Base-by-base conservation (phyloP, 345 rosid genomes). In the Hypericum androsaemum region DNA sequence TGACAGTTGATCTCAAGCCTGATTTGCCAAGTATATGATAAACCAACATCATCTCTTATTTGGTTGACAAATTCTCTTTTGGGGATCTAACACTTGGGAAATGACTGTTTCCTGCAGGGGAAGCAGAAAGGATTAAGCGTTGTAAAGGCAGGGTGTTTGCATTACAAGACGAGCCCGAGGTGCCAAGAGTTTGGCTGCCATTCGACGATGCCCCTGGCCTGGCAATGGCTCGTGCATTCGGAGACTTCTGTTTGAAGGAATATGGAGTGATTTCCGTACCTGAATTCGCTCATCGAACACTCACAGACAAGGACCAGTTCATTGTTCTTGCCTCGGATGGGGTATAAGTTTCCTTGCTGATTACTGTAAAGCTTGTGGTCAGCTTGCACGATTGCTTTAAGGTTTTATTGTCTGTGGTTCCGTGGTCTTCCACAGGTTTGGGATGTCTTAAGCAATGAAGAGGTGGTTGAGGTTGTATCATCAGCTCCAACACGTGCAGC, bases 221-320 rank as follows among this genome's bases (percentile, higher is more conserved):
- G 37, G 99, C 99, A 59, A 94, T 94, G 97, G 99, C 99, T 47
- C 80, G 99, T 52, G 99, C 99, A 38, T 94, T 94, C 57, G 99
- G 99, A 10, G 99, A 94, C 71, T 94, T 94, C 63, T 94, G 99
- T 79, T 69, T 94, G 52, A 94, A 94, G 79, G 99, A 94, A 54
- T 94, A 94, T 42, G 99, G 99, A 43, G 99, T 94, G 39, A 94
- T 94, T 56, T 94, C 97, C 0, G 68, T 86, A 37, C 99, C 97
- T 0, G 99, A 94, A 58, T 82, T 94, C 64, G 83, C 97, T 60
- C 95, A 94, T 61, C 84, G 84, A 13, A 15, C 73, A 48, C 92
- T 94, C 10, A 82, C 95, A 7, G 97, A 88, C 6, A 71, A 57
- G 61, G 99, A 94, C 72, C 99, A 86, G 64, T 94, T 94, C 73